Conservation (phyloP, 2,329 filamentous ascomycete genomes). For the Pyricularia sp. region DNA sequence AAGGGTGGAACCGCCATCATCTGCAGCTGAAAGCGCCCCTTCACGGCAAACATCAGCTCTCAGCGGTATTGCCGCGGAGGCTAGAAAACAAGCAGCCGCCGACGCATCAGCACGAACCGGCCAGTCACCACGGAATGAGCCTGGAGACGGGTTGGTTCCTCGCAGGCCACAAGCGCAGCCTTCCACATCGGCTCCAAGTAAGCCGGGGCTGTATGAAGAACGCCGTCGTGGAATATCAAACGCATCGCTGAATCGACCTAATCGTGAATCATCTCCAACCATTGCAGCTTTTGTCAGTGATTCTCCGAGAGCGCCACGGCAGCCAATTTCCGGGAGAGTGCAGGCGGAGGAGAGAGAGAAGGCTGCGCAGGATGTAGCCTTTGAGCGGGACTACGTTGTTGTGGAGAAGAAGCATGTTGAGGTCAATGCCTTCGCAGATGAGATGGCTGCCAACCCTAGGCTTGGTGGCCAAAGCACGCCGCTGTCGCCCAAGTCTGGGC, state of each 20-base stretch:
- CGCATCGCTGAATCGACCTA: constrained; percentile 23
- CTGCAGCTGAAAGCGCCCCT: constrained; percentile 35
- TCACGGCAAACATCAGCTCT: constrained; percentile 28
- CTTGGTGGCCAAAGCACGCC: constrained; percentile 39
- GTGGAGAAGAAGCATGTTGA: constrained; percentile 94
- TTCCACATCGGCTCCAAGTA: constrained; percentile 37
- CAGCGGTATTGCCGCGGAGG: constrained; percentile 11
- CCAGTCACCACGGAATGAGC: constrained; percentile 36
- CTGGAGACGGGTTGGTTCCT: constrained; percentile 40
- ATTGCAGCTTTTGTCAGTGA: constrained; percentile 23
- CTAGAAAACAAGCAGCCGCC: constrained; percentile 16
- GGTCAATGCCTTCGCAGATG: constrained; percentile 94
- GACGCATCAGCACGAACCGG: constrained; percentile 21
- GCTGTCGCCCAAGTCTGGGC: constrained; percentile 45
- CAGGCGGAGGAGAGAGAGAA: constrained; percentile 48
- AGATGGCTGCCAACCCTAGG: constrained; percentile 76
- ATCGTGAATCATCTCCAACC: constrained; percentile 23
- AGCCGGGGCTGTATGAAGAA: constrained; percentile 26
- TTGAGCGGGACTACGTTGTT: constrained; percentile 90
- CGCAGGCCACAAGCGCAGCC: constrained; percentile 36
- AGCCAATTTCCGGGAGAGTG: constrained; percentile 7
- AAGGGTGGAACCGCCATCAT: constrained; percentile 17
- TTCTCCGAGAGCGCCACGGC: constrained; percentile 10
- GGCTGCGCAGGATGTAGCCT: constrained; percentile 77
- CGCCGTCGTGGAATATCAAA: constrained; percentile 30